Percentiles rank a stretch among this genome's conserved stretches.
phyloP scores from a whole-genome alignment of 805 yeast species.

The Candida cerambycidarum region DNA sequence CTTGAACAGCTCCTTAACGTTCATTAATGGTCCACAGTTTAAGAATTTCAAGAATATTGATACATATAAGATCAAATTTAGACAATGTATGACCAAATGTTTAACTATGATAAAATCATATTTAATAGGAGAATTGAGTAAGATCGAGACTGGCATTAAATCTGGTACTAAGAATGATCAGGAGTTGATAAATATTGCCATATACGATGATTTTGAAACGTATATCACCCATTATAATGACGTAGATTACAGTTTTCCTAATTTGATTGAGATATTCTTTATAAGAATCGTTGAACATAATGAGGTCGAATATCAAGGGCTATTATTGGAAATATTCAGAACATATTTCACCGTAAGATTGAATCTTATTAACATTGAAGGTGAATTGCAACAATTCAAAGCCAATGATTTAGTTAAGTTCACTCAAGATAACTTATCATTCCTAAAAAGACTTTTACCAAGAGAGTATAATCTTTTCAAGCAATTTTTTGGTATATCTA shows the following conservation, averaged over 20 bases:
- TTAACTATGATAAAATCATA: conserved; percentile 73
- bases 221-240: conserved; percentile 19
- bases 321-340: conserved; percentile 62
- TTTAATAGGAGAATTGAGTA: conserved; percentile 45
- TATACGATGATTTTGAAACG: conserved; percentile 58
- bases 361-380: conserved; percentile 42
- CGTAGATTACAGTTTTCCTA: conserved; percentile 25
- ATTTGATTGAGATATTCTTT: conserved; percentile 35
- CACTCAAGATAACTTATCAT: conserved; percentile 62
- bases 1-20: conserved; percentile 66
- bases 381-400: conserved; percentile 27
- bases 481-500: conserved; percentile 42
- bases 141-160: conserved; percentile 21
- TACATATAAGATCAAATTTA: conserved; percentile 66
- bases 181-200: conserved; percentile 39
- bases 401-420: conserved; percentile 50
- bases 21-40: conserved; percentile 38
- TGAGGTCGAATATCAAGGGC: conserved; percentile 57
- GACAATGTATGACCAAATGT: conserved; percentile 81
- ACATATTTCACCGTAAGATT: conserved; percentile 62
- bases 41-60: conserved; percentile 69
- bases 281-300: conserved; percentile 36
- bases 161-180: conserved; percentile 8
- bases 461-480: conserved; percentile 63
- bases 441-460: conserved; percentile 56